Evolutionary conservation across 306 rosid species (phyloP).

Genomic region (Inga leiocalycina): DNA sequence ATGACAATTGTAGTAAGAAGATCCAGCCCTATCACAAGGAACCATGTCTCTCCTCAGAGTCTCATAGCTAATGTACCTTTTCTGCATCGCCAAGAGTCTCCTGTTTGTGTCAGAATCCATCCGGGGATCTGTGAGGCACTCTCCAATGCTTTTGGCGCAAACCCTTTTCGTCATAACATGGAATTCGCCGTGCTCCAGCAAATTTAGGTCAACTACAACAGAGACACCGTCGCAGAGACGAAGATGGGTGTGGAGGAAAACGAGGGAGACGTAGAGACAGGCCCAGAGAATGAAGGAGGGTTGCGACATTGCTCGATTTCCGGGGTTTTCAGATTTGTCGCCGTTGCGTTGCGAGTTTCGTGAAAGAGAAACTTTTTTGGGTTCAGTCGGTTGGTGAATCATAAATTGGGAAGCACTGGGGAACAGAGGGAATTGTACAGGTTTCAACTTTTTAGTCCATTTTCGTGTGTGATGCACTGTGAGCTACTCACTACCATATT

Average conservation of each 20-base stretch:
- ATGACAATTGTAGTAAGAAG: conserved; percentile 72
- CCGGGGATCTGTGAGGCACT: conserved; percentile 55
- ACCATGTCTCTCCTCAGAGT: conserved; percentile 68
- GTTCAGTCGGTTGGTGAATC: conserved; percentile 47
- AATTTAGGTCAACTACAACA: conserved; percentile 53
- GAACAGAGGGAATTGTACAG: not conserved
- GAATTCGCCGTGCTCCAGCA: conserved; percentile 44
- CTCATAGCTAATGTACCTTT: conserved; percentile 67
- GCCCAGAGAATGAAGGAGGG: conserved; percentile 43
- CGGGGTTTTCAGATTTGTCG: conserved; percentile 20
- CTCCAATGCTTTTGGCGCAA: conserved; percentile 59
- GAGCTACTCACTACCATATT: conserved; percentile 19
- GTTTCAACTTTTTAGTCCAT: not conserved
- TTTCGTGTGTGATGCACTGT: conserved; percentile 32
- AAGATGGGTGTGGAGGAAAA: conserved; percentile 52
- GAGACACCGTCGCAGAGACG: conserved; percentile 48
- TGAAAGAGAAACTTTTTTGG: conserved; percentile 24
- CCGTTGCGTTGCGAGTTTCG: conserved; percentile 20
- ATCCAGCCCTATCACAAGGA: conserved; percentile 63
- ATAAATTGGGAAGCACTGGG: conserved; percentile 33
- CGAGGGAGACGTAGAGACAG: conserved; percentile 40
- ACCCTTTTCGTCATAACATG: conserved; percentile 55
- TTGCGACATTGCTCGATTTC: conserved; percentile 45
- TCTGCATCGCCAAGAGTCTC: conserved; percentile 56
- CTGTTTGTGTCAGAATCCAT: conserved; percentile 60